These are phyloP conservation scores for Pleurotus platypus DNA, from an alignment of 768 basidiomycete species.

Conservation along the genomic window DNA sequence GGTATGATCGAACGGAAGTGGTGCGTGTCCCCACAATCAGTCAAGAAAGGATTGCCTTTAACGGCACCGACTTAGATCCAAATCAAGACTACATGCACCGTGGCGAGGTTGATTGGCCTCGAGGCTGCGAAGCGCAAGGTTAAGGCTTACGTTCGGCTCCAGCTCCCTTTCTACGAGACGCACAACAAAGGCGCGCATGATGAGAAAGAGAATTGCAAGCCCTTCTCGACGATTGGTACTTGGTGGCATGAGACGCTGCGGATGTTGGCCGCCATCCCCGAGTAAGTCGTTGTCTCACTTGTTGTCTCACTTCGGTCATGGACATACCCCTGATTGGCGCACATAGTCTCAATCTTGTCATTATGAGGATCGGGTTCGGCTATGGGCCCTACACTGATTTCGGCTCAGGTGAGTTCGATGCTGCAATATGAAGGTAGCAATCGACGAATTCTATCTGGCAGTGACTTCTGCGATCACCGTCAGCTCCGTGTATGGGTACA, in stretches of 20 bases:
- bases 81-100: conserved; percentile 68
- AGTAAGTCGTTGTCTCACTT: conserved; percentile 39
- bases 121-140: conserved; percentile 81
- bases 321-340: conserved; percentile 12
- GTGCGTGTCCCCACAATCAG: conserved; percentile 33
- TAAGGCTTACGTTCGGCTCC: conserved; percentile 74
- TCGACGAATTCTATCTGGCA: conserved; percentile 21
- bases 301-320: conserved; percentile 1
- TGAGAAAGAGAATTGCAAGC: conserved; percentile 76
- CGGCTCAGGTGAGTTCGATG: conserved; percentile 53
- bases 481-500: conserved; percentile 75
- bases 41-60: conserved; percentile 9
- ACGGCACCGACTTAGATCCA: conserved; percentile 51
- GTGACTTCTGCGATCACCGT: conserved; percentile 72
- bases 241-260: conserved; percentile 92
- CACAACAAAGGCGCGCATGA: conserved; percentile 59
- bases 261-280: conserved; percentile 67
- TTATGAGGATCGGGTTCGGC: conserved; percentile 68
- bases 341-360: conserved; percentile 72
- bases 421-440: conserved; percentile 8
- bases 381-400: conserved; percentile 82
- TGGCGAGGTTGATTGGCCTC: conserved; percentile 63
- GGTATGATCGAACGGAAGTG: conserved; percentile 70
- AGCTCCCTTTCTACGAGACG: conserved; percentile 77
- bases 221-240: conserved; percentile 62